Conservation (phyloP, 1,284 basidiomycete species). For the Puccinia horiana region DNA sequence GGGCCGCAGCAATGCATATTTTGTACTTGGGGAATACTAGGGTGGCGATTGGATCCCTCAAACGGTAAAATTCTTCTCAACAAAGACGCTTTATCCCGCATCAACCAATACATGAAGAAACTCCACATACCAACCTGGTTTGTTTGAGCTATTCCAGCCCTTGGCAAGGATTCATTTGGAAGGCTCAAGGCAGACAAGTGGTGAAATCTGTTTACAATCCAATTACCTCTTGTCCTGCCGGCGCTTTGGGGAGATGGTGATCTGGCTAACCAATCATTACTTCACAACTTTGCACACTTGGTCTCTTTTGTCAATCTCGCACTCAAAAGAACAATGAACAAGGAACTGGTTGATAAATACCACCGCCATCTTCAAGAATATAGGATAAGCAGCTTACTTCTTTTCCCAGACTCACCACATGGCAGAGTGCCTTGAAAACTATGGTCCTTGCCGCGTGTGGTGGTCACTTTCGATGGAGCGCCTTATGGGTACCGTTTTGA, state of each 20-base stretch:
- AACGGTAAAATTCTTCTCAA: constrained; percentile 16
- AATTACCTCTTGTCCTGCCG: constrained; percentile 11
- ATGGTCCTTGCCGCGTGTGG: constrained; percentile 29
- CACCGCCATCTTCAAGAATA: constrained; percentile 4
- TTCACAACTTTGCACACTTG: constrained; percentile 40
- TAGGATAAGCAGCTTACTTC: not conserved
- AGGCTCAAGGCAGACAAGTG: constrained; percentile 38
- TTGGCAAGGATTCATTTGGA: constrained; percentile 39
- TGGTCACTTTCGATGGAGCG: constrained; percentile 42
- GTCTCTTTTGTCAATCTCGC: constrained; percentile 35
- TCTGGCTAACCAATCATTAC: not conserved
- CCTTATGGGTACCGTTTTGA: constrained; percentile 28
- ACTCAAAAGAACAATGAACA: constrained; percentile 14
- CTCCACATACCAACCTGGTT: constrained; percentile 34
- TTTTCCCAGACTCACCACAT: constrained; percentile 27
- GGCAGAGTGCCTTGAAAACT: constrained; percentile 18
- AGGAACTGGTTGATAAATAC: not conserved
- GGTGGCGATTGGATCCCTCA: constrained; percentile 16
- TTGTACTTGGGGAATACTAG: constrained; percentile 23
- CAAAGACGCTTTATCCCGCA: not conserved
- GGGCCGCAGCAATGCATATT: not conserved
- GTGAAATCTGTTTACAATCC: constrained; percentile 32
- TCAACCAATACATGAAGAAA: constrained; percentile 1
- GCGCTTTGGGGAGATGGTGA: not conserved
- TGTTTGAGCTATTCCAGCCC: constrained; percentile 11